A percentile compares a stretch with the other conserved stretches of the same genome.
Conservation (phyloP, 768 basidiomycete genomes). For the Termitomyces sp. region DNA sequence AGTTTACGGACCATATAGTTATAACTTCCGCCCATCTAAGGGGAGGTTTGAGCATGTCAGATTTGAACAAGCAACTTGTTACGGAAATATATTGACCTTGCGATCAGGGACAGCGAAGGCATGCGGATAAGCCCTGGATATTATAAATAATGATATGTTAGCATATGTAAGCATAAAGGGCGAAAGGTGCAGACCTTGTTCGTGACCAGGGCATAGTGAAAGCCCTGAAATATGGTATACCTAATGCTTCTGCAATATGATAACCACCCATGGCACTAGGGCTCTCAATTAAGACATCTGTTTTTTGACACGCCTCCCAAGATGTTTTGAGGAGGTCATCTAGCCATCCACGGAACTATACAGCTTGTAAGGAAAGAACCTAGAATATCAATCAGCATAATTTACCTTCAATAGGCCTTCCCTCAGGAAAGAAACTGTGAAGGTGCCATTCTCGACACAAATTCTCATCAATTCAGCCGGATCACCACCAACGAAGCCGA, state of each 20-base stretch:
- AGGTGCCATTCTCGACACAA: constrained; percentile 97
- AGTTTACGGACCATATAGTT: constrained; percentile 84
- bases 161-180: constrained; percentile 5
- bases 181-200: constrained; percentile 52
- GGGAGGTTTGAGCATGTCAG: constrained; percentile 10
- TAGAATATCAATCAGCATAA: background rate
- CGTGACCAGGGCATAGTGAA: constrained; percentile 99
- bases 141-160: background rate
- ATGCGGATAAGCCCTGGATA: constrained; percentile 84
- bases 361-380: constrained; percentile 9
- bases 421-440: constrained; percentile 92
- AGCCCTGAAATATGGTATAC: constrained; percentile 91
- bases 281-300: constrained; percentile 91
- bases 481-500: constrained; percentile 91
- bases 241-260: constrained; percentile 93
- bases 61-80: background rate
- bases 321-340: constrained; percentile 94
- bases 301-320: constrained; percentile 95
- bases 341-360: constrained; percentile 93
- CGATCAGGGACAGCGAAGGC: constrained; percentile 97
- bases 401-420: constrained; percentile 85
- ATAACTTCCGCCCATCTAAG: constrained; percentile 91
- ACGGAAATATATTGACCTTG: constrained; percentile 48
- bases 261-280: constrained; percentile 97
- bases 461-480: constrained; percentile 97